phyloP scores from a whole-genome alignment of 805 yeast species.

The Candida sonorensis region DNA sequence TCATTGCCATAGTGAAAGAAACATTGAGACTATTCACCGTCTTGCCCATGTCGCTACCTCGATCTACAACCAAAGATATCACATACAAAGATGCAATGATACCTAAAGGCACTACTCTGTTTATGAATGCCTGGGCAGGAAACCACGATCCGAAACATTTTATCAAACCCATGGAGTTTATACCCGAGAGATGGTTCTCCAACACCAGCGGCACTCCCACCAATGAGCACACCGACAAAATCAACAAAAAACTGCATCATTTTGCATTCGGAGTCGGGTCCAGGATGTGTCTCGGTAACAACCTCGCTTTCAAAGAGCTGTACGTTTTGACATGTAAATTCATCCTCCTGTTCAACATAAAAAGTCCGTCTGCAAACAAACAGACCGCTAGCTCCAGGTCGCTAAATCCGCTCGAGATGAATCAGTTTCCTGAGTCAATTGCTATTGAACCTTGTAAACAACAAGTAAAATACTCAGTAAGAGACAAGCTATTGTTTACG shows the following conservation, averaged over 20 bases:
- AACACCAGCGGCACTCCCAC: too few relatives aligned
- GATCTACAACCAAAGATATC: slow-evolving; percentile 50
- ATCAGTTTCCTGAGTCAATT: slow-evolving; percentile 48
- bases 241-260: slow-evolving; percentile 27
- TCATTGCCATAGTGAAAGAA: slow-evolving; percentile 56
- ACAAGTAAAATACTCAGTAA: slow-evolving; percentile 26
- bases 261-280: slow-evolving; percentile 66
- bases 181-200: slow-evolving; percentile 50
- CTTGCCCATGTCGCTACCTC: slow-evolving; percentile 59
- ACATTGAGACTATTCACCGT: slow-evolving; percentile 58
- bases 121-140: slow-evolving; percentile 66
- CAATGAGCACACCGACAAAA: too few relatives aligned
- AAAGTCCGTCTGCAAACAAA: slow-evolving; percentile 21
- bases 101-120: slow-evolving; percentile 49
- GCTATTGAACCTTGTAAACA: slow-evolving; percentile 54
- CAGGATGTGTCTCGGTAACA: slow-evolving; percentile 65
- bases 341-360: slow-evolving; percentile 42
- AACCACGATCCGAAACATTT: slow-evolving; percentile 51
- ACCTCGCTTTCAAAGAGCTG: slow-evolving; percentile 58
- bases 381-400: slow-evolving; percentile 9
- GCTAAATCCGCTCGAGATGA: slow-evolving; percentile 23
- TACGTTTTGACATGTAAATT: slow-evolving; percentile 51
- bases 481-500: slow-evolving; percentile 19
- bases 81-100: slow-evolving; percentile 32
- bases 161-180: slow-evolving; percentile 37